Base-by-base conservation (phyloP, 768 basidiomycete species). In the Termitomyces sp. region DNA sequence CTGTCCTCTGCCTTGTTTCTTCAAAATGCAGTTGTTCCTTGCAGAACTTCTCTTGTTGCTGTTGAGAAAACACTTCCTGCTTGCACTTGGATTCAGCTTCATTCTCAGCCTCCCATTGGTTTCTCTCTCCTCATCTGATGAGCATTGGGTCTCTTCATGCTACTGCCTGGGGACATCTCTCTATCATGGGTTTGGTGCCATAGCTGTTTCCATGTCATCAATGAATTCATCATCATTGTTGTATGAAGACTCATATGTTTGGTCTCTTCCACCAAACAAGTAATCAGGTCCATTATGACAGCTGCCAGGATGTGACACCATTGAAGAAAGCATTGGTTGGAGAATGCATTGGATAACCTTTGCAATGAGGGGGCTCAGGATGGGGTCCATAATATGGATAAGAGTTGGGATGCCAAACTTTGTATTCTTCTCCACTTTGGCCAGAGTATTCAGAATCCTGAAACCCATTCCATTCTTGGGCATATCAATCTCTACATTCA, bases 21-120 rank as follows among this genome's bases (percentile, higher is more conserved):
- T 86, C 85, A 54, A 78, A 42, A 43, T 76, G 73, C 66, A 86
- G 85, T 66, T 90, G 86, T 66, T 88, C 85, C 57, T 76, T 76
- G 44, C 79, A 79, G 71, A 89, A 90, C 54, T 74, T 75, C 73
- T 89, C 87, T 64, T 86, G 83, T 66, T 87, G 88, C 58, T 78
- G 75, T 46, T 81, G 76, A 30, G 79, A 79, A 30, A 83, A 79
- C 63, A 88, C 84, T 21, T 78, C 83, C 59, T 86, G 84, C 17
- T 81, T 81, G 30, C 84, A 81, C 19, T 77, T 72, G 79, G 85
- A 84, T 52, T 88, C 84, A 5, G 76, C 75, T 59, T 85, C 80
- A 11, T 75, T 45, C 35, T 40, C 50, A 14, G 54, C 53, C 19
- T 42, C 62, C 63, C 35, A 30, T 25, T 39, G 56, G 11, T 55